phyloP scores from a whole-genome alignment of 2,329 filamentous ascomycete species.

The Xylariaceae sp. region DNA sequence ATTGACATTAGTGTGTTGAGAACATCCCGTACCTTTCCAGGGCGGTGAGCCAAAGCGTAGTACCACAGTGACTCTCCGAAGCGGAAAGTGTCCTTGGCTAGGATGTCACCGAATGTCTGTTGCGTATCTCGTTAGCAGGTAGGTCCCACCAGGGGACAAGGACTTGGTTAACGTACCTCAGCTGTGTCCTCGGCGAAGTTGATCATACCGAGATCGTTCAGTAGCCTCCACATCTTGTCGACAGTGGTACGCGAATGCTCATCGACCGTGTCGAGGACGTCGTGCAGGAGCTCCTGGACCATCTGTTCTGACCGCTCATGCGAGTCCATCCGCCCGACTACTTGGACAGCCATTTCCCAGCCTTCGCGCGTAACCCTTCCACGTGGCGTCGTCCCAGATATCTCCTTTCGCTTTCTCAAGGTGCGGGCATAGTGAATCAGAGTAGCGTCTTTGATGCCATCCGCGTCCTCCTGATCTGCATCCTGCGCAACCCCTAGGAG shows the following conservation, averaged over 20 bases:
- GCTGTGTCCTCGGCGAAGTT: conserved; percentile 75
- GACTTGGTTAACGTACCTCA: conserved; percentile 54
- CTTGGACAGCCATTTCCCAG: conserved; percentile 83
- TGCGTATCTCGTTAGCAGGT: conserved; percentile 22
- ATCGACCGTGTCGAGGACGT: conserved; percentile 56
- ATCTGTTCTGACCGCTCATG: conserved; percentile 63
- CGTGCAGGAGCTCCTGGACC: conserved; percentile 65
- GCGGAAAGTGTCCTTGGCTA: conserved; percentile 65
- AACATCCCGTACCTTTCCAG: conserved; percentile 75
- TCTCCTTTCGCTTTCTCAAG: conserved; percentile 51
- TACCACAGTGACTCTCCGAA: conserved; percentile 88
- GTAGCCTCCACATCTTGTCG: conserved; percentile 74
- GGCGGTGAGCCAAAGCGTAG: conserved; percentile 78
- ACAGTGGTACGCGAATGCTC: conserved; percentile 66
- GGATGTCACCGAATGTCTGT: conserved; percentile 75
- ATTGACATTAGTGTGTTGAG: conserved; percentile 82
- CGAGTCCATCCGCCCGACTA: conserved; percentile 77
- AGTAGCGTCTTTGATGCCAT: conserved; percentile 72
- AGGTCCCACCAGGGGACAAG: background rate
- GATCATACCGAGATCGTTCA: conserved; percentile 72
- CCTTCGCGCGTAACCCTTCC: conserved; percentile 53
- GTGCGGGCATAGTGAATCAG: conserved; percentile 70
- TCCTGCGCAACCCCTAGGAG: conserved; percentile 63
- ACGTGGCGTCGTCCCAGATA: conserved; percentile 33
- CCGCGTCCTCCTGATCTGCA: conserved; percentile 50